Conservation (phyloP, 2,329 filamentous ascomycete species). For the Diaporthe citri region DNA sequence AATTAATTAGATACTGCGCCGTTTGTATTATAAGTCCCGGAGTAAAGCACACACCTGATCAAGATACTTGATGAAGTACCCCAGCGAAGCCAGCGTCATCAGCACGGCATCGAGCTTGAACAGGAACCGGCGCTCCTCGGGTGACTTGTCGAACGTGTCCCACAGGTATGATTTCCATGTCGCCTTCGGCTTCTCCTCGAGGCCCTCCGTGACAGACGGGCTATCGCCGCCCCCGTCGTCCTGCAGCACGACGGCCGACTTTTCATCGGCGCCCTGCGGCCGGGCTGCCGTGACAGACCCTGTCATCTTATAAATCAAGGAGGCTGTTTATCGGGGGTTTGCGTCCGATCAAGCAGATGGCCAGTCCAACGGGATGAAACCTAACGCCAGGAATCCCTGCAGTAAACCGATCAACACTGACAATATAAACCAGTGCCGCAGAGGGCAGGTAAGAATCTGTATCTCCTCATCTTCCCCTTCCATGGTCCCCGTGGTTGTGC, state of each 20-base stretch:
- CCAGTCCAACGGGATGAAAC: neutral
- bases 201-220: conserved; percentile 33
- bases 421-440: neutral
- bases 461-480: neutral
- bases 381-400: neutral
- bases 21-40: neutral
- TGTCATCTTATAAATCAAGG: neutral
- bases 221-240: neutral
- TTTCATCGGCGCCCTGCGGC: conserved; percentile 19
- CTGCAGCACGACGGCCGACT: conserved; percentile 11
- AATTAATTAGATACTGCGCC: neutral
- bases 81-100: conserved; percentile 54
- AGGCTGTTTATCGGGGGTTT: neutral
- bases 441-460: neutral
- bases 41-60: conserved; percentile 46
- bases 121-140: conserved; percentile 49
- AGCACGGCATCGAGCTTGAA: conserved; percentile 51
- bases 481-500: neutral
- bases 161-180: conserved; percentile 63
- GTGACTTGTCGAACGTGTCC: conserved; percentile 58
- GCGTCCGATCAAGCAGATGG: neutral
- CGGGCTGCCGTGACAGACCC: neutral
- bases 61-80: conserved; percentile 60
- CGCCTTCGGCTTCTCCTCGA: conserved; percentile 49
- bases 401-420: neutral